Conservation (phyloP, 75 land plant species). For the Pseudotsuga menziesii region DNA sequence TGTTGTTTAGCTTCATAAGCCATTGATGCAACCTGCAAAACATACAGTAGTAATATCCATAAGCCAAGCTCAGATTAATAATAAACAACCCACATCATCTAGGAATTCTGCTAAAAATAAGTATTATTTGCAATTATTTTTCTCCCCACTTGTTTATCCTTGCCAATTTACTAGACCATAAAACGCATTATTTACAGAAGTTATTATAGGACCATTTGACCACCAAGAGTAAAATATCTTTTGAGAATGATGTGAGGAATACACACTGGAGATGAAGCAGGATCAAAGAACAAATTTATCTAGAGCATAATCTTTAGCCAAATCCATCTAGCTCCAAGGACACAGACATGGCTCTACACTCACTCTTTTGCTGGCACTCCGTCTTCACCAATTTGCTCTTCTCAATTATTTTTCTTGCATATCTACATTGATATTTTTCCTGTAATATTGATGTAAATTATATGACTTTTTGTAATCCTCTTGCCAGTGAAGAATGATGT, state of each 20-base stretch:
- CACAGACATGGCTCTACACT: not conserved
- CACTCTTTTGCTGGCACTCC: not conserved
- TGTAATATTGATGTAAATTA: not conserved
- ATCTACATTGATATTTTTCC: not conserved
- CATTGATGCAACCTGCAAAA: conserved; percentile 65
- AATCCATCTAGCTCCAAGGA: not conserved
- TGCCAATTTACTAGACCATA: not conserved
- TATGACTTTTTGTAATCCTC: not conserved
- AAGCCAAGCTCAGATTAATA: not conserved
- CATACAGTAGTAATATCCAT: not conserved
- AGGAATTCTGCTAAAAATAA: too few relatives aligned
- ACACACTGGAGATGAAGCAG: not conserved
- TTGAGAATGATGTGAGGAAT: too few relatives aligned
- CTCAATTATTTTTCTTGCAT: not conserved
- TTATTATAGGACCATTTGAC: not conserved
- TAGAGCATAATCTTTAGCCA: not conserved
- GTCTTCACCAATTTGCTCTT: not conserved
- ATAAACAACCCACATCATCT: too few relatives aligned
- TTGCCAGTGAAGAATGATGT: not conserved
- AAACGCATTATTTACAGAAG: not conserved
- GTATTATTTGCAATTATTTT: too few relatives aligned
- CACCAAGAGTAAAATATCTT: too few relatives aligned
- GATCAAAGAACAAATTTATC: not conserved
- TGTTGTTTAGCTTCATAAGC: conserved; percentile 44
- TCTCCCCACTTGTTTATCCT: too few relatives aligned